Base-by-base conservation (phyloP, 768 basidiomycete species). In the Hygrocybe coccinea region DNA sequence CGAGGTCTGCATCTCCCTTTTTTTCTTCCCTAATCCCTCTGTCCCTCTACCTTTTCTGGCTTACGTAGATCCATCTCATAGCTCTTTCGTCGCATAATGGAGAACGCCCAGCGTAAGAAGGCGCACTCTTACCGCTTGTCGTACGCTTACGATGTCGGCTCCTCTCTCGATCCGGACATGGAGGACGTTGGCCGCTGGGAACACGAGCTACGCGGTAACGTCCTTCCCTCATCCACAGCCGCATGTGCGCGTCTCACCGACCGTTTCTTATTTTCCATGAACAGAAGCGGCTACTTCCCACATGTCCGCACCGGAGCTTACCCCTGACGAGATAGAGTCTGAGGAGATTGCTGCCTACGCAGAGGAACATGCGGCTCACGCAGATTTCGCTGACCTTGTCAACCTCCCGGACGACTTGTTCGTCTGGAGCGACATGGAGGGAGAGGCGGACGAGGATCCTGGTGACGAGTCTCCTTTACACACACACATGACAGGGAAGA, bases 111-210 rank as follows among this genome's bases (percentile, higher is more conserved):
- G 33, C 72, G 76, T 10, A 83, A 78, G 61, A 65, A 71, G 15
- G 71, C 65, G 2, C 79, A 87, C 62, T 67, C 75, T 2, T 87
- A 84, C 60, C 77, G 79, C 8, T 64, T 86, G 2, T 88, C 86
- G 1, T 89, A 85, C 57, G 76, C 80, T 24, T 64, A 71, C 15
- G 86, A 88, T 55, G 86, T 89, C 2, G 87, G 87, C 5, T 87
- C 86, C 14, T 89, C 87, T 1, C 81, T 87, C 56, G 87, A 89
- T 64, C 87, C 87, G 4, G 81, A 82, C 64, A 69, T 87, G 63
- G 85, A 89, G 34, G 85, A 88, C 55, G 66, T 79, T 3, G 69
- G 61, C 19, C 63, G 66, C n/a, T 88, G 85, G 86, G 86, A 87
- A 65, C 61, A 68, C 25, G 81, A 81, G 44, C 63, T 87, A 3